Conservation (phyloP, 2,329 filamentous ascomycete genomes). For the Cyanodermella asteris region DNA sequence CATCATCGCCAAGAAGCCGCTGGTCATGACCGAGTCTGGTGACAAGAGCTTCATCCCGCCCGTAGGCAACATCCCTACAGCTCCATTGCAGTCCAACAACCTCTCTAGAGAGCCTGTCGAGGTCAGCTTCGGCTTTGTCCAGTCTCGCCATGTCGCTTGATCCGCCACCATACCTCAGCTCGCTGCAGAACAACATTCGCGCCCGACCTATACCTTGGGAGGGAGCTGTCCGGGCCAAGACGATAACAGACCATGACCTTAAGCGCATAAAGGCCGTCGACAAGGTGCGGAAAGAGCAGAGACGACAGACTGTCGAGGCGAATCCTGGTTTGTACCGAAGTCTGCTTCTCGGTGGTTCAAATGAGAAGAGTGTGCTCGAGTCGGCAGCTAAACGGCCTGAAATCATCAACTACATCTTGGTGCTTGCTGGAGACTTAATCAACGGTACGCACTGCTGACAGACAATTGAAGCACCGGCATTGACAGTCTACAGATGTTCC, state of each 20-base stretch:
- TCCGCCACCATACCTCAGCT: conserved; percentile 67
- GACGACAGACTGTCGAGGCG: conserved; percentile 57
- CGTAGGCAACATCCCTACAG: too few relatives aligned
- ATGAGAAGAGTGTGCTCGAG: conserved; percentile 57
- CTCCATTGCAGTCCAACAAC: too few relatives aligned
- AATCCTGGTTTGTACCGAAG: conserved; percentile 61
- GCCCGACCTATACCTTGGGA: conserved; percentile 94
- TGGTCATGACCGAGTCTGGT: too few relatives aligned
- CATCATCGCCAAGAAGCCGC: too few relatives aligned
- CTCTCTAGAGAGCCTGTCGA: too few relatives aligned
- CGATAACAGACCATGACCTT: conserved; percentile 81
- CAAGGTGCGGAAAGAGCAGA: conserved; percentile 82
- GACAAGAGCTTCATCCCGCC: too few relatives aligned
- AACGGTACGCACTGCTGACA: conserved; percentile 38
- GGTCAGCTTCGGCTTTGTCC: too few relatives aligned
- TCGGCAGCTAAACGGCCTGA: conserved; percentile 66
- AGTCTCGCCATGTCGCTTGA: conserved; percentile 66
- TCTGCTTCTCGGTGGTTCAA: conserved; percentile 51
- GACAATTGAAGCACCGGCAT: background rate
- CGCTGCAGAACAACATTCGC: conserved; percentile 91
- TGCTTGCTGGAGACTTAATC: conserved; percentile 69
- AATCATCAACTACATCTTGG: conserved; percentile 86
- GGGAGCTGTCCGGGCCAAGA: conserved; percentile 78
- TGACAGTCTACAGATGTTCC: conserved; percentile 42
- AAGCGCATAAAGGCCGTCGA: conserved; percentile 93